These are phyloP conservation scores for Naematelia aurantialba DNA, from an alignment of 768 basidiomycete genomes.

Conservation along the genomic window DNA sequence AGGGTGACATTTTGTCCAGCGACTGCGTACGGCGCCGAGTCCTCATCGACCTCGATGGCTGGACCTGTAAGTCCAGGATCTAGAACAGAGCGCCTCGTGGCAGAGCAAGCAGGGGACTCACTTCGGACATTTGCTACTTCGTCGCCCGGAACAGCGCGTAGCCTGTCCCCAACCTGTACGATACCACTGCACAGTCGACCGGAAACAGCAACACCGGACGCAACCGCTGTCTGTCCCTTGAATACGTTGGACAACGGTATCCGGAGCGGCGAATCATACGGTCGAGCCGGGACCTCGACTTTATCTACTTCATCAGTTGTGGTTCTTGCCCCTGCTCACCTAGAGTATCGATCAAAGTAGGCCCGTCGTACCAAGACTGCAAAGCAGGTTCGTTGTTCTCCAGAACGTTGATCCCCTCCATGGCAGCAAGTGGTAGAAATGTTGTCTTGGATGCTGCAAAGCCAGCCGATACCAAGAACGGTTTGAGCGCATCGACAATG, in stretches of 20 bases:
- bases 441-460: conserved; percentile 72
- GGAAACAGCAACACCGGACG: conserved; percentile 64
- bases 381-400: conserved; percentile 57
- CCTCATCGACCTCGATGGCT: conserved; percentile 85
- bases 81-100: no score
- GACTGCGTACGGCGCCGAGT: conserved; percentile 74
- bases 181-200: conserved; percentile 83
- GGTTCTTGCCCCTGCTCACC: conserved; percentile 55
- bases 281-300: conserved; percentile 73
- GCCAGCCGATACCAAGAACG: conserved; percentile 83
- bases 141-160: conserved; percentile 87
- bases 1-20: conserved; percentile 87
- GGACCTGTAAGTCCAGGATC: neutral
- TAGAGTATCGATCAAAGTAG: conserved; percentile 75
- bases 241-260: conserved; percentile 94
- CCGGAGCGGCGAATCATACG: conserved; percentile 71
- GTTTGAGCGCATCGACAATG: conserved; percentile 67
- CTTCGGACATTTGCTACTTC: conserved; percentile 73
- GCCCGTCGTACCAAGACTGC: conserved; percentile 75
- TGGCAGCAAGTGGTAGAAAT: conserved; percentile 86
- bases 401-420: conserved; percentile 75
- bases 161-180: conserved; percentile 82
- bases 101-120: conserved; percentile 27
- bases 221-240: conserved; percentile 73
- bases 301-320: conserved; percentile 57